Evolutionary conservation across 768 basidiomycete genomes (phyloP), one percentile per base, ranked within the genome.

Genomic region (Rhodotorula sphaerocarpa): DNA sequence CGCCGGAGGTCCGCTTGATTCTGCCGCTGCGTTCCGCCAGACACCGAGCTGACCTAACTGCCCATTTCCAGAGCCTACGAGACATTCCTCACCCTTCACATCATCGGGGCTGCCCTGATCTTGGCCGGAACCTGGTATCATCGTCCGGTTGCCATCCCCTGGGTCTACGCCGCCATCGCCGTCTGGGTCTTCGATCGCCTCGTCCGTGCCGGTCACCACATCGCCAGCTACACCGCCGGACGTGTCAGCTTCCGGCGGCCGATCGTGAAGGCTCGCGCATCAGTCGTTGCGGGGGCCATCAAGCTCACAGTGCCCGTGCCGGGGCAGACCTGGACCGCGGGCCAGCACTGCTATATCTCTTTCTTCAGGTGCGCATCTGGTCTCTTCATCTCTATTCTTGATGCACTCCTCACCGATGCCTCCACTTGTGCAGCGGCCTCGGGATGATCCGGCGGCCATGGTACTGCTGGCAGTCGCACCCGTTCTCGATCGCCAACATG

Each of bases 101-200:
- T 68, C 50, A n/a, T 56, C 27, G 62, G 67, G 27, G 67, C 58
- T 5, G 59, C 53, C 2, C 7, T 65, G 20, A 48, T 64, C 34
- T 61, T 67, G n/a, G 66, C 62, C 23, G 66, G 66, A 0, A 33
- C 55, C 55, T 67, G 59, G 59, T 67, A 67, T 53, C 66, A 51
- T 34, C 34, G 48, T 56, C 61, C 25, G n/a, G 59, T 30, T n/a
- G 34, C 23, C 46, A 1, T 18, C 27, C 27, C 11, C n/a, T 63
- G 58, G 58, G 61, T 67, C 7, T 55, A 57, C 36, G 59, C 55
- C 30, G 27, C 57, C 2, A 55, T 44, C 14, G 66, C 33, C 5
- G 44, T 67, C 48, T 67, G 66, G 66, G 30, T 33, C 42, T 57
- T 58, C n/a, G 66, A 67, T 45, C 66, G 66, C 20, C 2, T 53